phyloP scores from a whole-genome alignment of 352 stramenopile species.

The Globisporangium parvum region DNA sequence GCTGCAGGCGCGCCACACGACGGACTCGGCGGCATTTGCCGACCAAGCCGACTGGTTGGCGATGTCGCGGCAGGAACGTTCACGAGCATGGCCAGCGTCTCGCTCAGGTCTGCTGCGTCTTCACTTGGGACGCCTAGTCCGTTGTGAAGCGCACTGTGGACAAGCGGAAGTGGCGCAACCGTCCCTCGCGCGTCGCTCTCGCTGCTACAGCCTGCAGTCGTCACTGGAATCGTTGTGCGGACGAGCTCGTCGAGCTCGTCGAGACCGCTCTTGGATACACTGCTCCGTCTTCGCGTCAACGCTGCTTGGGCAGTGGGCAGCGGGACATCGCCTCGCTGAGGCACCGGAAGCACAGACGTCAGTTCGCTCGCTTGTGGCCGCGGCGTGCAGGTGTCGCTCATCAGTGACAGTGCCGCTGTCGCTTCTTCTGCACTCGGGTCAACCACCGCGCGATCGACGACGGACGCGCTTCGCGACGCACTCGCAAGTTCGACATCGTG shows the following conservation, averaged over 20 bases:
- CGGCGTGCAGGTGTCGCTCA: neutral
- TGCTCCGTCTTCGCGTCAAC: neutral
- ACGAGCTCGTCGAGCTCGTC: slow-evolving; percentile 4
- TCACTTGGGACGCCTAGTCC: too few species aligned
- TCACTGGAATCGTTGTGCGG: neutral
- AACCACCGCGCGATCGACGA: neutral
- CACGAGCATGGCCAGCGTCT: too few species aligned
- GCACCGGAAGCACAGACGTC: too few species aligned
- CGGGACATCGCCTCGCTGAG: too few species aligned
- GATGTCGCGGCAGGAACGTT: too few species aligned
- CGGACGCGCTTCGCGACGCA: too few species aligned
- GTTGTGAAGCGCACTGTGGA: neutral
- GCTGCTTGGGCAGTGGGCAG: neutral
- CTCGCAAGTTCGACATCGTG: neutral
- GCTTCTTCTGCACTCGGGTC: neutral
- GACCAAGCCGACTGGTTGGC: neutral
- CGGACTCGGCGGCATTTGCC: neutral
- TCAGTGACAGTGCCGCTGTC: neutral
- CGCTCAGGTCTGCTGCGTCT: too few species aligned
- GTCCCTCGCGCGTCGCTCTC: neutral
- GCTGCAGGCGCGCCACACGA: too few species aligned
- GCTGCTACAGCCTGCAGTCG: neutral
- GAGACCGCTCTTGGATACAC: neutral
- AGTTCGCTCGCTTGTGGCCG: too few species aligned
- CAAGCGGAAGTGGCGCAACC: neutral